Base-by-base conservation (phyloP, 352 stramenopile species). In the Phytopythium aichiense region DNA sequence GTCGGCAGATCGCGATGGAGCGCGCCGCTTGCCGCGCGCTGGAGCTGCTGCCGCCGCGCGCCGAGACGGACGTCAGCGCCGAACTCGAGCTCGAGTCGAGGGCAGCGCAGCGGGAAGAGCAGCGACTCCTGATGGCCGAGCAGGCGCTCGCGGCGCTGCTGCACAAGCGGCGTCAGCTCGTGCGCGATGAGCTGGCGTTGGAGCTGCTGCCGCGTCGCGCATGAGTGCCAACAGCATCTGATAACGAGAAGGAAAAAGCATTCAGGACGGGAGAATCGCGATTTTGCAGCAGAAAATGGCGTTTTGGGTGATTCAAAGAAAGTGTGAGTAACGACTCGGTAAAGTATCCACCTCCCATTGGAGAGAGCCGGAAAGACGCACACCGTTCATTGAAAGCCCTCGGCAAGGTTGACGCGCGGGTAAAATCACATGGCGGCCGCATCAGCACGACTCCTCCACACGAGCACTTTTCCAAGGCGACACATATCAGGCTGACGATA, bases 81-180 rank as follows among this genome's bases (percentile, higher is more conserved):
- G 28, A 23, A 4, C 22, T 15, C 12, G 16, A 23, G 8, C 1
- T 5, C 9, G 5, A 50, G 8, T 9, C n/a, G 16, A 22, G 18
- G 25, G 15, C 16, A 11, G 22, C 15, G 12, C 51, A 43, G 11
- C 43, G 58, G 20, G 45, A 53, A 15, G 22, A 68, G 31, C 67
- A 61, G 51, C 55, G 65, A 23, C 64, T 62, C n/a, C 28, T 46
- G 31, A 55, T 55, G 25, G 49, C 50, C 12, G 65, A 71, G 56
- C 67, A 69, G 18, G 16, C 66, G 30, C 53, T 74, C 31, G 64
- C 31, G 2, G 52, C 67, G 45, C 31, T 72, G 51, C 61, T 68
- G 11, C 50, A 71, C 30, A 72, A 72, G 60, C 67, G 67, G 46
- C 60, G 58, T 48, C 64, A 72, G 49, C 46, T 74, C 13, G 45